phyloP scores from a whole-genome alignment of 2,329 filamentous ascomycete genomes.

The Diaporthe vexans region DNA sequence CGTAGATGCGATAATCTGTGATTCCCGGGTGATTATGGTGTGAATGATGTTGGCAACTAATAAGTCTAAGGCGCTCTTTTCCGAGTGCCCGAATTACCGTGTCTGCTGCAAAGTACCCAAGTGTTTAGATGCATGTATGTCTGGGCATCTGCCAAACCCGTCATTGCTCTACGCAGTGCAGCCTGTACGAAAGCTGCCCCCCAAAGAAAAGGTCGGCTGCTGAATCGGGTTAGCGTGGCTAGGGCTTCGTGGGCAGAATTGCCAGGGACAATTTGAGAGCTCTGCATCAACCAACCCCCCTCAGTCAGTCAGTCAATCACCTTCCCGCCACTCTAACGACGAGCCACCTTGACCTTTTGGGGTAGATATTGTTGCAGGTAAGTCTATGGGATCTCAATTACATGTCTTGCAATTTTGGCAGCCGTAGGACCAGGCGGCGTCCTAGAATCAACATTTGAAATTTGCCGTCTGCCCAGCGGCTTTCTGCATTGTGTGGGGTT shows the following conservation, averaged over 20 bases:
- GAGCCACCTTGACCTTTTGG: conserved; percentile 22
- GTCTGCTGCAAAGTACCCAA: conserved; percentile 21
- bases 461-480: conserved; percentile 18
- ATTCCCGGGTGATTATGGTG: neutral
- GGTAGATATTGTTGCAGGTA: conserved; percentile 35
- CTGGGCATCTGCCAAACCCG: neutral
- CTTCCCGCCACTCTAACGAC: conserved; percentile 35
- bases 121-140: neutral
- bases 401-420: neutral
- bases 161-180: neutral
- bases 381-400: conserved; percentile 29
- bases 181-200: neutral
- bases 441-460: conserved; percentile 21
- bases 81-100: neutral
- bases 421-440: neutral
- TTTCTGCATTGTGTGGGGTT: conserved; percentile 40
- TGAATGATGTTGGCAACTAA: neutral
- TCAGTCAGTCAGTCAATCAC: conserved; percentile 35
- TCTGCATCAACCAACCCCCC: conserved; percentile 32
- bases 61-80: neutral
- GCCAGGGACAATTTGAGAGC: conserved; percentile 41
- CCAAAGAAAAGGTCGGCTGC: conserved; percentile 50
- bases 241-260: conserved; percentile 43
- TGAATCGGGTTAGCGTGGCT: conserved; percentile 55
- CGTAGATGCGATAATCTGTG: neutral